phyloP scores from a whole-genome alignment of 345 rosid genomes.

The Heritiera fomes region DNA sequence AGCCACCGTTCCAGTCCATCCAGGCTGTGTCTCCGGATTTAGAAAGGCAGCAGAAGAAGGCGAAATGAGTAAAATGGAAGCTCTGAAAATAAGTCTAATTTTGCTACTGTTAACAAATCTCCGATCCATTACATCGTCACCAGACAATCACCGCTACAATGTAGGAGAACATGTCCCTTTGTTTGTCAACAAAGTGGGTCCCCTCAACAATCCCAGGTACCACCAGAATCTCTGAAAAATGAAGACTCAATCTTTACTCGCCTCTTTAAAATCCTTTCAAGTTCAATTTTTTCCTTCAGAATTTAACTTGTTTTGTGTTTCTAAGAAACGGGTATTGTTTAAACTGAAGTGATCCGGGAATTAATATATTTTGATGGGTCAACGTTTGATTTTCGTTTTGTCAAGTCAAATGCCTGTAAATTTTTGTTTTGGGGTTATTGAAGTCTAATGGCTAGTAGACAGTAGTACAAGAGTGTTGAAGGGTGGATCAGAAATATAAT shows the following conservation, averaged over 20 bases:
- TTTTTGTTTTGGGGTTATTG: not conserved
- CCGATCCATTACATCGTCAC: conserved; percentile 33
- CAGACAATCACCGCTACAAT: conserved; percentile 50
- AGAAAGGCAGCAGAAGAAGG: not conserved
- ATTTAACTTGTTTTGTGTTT: not conserved
- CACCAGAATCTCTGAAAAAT: not conserved
- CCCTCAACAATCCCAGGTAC: conserved; percentile 80
- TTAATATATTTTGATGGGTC: not conserved
- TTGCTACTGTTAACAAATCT: conserved; percentile 20
- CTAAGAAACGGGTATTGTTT: not conserved
- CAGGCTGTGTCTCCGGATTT: not conserved
- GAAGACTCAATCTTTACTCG: not conserved
- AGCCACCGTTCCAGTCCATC: not conserved
- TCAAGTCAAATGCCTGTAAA: not conserved
- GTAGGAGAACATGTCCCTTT: conserved; percentile 70
- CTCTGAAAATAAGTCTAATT: conserved; percentile 13
- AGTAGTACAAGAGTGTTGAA: not conserved
- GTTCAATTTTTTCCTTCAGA: not conserved
- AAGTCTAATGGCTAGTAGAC: not conserved
- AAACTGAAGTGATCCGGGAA: not conserved
- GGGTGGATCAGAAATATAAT: not conserved
- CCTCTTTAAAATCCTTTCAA: not conserved
- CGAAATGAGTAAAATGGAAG: conserved; percentile 2
- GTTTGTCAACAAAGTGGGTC: conserved; percentile 72
- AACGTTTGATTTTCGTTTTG: not conserved